Evolutionary conservation across 2,329 filamentous ascomycete species (phyloP).

Genomic region (Cladosporium oxysporum): DNA sequence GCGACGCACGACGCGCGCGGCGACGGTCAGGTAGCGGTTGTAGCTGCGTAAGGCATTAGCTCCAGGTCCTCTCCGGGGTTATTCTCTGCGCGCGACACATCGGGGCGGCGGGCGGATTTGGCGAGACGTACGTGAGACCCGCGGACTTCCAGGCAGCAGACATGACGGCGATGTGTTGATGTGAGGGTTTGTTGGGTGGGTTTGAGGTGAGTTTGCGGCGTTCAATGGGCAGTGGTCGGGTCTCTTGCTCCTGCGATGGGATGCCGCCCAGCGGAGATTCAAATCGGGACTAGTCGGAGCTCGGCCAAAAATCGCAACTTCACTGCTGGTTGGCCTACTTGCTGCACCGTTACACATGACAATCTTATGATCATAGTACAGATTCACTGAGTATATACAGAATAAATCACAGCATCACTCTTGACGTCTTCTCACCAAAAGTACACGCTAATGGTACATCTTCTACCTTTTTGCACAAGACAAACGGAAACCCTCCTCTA

Average conservation of each 20-base stretch:
- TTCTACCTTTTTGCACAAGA: slow-evolving; percentile 32
- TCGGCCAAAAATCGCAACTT: slow-evolving; percentile 4
- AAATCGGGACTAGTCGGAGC: slow-evolving; percentile 13
- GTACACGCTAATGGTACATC: slow-evolving; percentile 37
- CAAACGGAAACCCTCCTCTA: slow-evolving; percentile 30
- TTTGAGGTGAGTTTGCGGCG: slow-evolving; percentile 19
- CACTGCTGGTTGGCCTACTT: background rate
- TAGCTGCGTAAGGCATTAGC: slow-evolving; percentile 64
- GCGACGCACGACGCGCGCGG: slow-evolving; percentile 90
- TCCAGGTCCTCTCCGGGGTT: background rate
- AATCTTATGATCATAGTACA: background rate
- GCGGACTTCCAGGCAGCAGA: slow-evolving; percentile 97
- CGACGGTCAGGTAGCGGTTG: slow-evolving; percentile 98
- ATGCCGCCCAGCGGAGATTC: slow-evolving; percentile 5
- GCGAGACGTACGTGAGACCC: slow-evolving; percentile 79
- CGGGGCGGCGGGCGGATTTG: slow-evolving; percentile 1
- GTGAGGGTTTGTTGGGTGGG: slow-evolving; percentile 15
- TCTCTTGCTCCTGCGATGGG: slow-evolving; percentile 9
- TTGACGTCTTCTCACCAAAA: slow-evolving; percentile 14
- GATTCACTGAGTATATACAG: slow-evolving; percentile 7
- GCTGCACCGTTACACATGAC: background rate
- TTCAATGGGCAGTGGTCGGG: slow-evolving; percentile 13
- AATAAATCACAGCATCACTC: slow-evolving; percentile 10
- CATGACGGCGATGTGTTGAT: slow-evolving; percentile 66
- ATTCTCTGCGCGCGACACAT: slow-evolving; percentile 4